Conservation (phyloP, 441 rosid genomes). For the Erodium texanum region DNA sequence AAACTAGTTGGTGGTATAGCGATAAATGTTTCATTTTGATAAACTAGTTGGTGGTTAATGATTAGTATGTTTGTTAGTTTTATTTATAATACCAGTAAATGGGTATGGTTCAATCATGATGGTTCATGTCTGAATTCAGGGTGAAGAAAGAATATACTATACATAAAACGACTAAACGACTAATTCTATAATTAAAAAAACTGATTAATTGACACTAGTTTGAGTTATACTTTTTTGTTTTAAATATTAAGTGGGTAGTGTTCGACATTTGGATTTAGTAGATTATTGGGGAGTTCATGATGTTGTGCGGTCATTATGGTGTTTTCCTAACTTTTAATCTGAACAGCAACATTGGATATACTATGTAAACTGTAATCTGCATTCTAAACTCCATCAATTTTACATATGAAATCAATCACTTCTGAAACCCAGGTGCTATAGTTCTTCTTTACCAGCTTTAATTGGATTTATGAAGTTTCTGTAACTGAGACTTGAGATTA, state of each 20-base stretch:
- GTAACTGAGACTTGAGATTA: conserved; percentile 6
- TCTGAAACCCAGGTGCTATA: not conserved
- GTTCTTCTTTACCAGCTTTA: not conserved
- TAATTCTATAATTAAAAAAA: not conserved
- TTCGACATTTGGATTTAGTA: not conserved
- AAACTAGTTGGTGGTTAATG: not conserved
- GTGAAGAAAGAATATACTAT: not conserved
- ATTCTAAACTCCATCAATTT: not conserved
- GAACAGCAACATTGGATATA: not conserved
- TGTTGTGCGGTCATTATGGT: not conserved
- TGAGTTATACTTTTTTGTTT: too few species aligned
- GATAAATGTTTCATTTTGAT: not conserved
- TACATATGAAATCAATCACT: not conserved
- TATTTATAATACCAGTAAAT: not conserved
- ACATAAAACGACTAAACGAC: not conserved
- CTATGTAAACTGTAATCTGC: not conserved
- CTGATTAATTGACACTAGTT: not conserved
- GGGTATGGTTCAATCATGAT: not conserved
- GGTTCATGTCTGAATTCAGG: not conserved
- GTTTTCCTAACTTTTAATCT: not conserved
- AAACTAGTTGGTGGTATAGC: not conserved
- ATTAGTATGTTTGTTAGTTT: not conserved
- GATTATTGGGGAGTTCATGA: not conserved
- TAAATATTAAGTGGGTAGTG: not conserved
- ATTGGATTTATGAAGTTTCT: conserved; percentile 10